Percentiles rank a stretch among this genome's conserved stretches.
phyloP scores from a whole-genome alignment of 345 rosid genomes.

The Acer negundo region DNA sequence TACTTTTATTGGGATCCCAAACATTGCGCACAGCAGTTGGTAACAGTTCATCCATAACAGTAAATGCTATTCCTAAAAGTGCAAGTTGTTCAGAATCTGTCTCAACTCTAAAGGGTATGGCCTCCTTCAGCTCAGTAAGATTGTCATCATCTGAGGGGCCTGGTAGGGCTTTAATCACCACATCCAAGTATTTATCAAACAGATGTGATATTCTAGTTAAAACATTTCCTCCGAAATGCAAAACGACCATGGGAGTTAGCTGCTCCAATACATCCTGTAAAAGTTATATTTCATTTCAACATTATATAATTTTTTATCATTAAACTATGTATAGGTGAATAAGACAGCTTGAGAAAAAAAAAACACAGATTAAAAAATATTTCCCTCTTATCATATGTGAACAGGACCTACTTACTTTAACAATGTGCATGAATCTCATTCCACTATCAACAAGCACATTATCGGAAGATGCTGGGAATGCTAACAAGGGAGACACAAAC shows the following conservation, averaged over 20 bases:
- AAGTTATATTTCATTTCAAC: conserved; percentile 16
- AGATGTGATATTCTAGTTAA: conserved; percentile 72
- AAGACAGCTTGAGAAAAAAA: not conserved
- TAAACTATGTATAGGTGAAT: not conserved
- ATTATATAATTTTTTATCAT: not conserved
- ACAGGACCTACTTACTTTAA: conserved; percentile 57
- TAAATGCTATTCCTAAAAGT: conserved; percentile 90
- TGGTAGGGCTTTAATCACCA: conserved; percentile 73
- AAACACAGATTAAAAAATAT: conserved; percentile 3
- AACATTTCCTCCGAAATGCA: conserved; percentile 83
- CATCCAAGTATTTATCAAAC: conserved; percentile 83
- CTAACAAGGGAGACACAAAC: conserved; percentile 55
- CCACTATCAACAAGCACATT: conserved; percentile 69
- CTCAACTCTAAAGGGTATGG: conserved; percentile 73
- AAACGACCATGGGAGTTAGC: conserved; percentile 64
- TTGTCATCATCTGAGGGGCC: conserved; percentile 90
- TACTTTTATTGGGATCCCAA: conserved; percentile 63
- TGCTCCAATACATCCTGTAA: conserved; percentile 84
- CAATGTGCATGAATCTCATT: conserved; percentile 73
- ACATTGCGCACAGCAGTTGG: conserved; percentile 59
- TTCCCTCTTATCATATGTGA: conserved; percentile 2
- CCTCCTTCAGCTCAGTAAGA: conserved; percentile 78
- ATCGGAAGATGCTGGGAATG: conserved; percentile 61
- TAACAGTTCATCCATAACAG: conserved; percentile 80
- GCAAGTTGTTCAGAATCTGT: conserved; percentile 93